Conservation (phyloP, 2,329 filamentous ascomycete species). For the Monilinia vaccinii-corymbosi region DNA sequence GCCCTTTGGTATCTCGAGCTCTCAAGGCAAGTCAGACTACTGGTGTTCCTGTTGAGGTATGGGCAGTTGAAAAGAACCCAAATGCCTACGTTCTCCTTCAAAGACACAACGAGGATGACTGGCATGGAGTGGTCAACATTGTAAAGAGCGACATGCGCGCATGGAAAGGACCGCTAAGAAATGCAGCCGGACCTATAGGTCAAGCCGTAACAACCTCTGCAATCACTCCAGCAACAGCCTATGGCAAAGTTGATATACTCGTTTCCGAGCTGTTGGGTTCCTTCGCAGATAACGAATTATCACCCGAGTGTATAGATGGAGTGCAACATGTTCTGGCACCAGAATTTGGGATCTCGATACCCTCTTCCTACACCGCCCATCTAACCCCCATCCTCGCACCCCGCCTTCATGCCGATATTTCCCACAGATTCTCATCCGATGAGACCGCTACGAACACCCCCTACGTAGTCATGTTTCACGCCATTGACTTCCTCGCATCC, state of each 20-base stretch:
- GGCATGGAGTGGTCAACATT: constrained; percentile 72
- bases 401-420: constrained; percentile 73
- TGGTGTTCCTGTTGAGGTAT: constrained; percentile 72
- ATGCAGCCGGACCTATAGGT: constrained; percentile 23
- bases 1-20: constrained; percentile 81
- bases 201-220: constrained; percentile 30
- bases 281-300: constrained; percentile 95
- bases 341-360: constrained; percentile 83
- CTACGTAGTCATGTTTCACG: constrained; percentile 88
- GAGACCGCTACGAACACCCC: constrained; percentile 76
- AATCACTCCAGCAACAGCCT: constrained; percentile 34
- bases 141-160: constrained; percentile 96
- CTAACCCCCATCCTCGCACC: constrained; percentile 87
- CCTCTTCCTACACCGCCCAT: constrained; percentile 86
- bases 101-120: constrained; percentile 73
- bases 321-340: constrained; percentile 81
- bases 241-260: constrained; percentile 76
- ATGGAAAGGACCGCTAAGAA: constrained; percentile 73
- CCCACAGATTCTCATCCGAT: constrained; percentile 50
- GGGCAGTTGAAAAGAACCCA: constrained; percentile 95
- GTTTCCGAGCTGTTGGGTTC: constrained; percentile 91
- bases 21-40: constrained; percentile 70
- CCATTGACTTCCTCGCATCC: constrained; percentile 76
- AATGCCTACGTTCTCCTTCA: constrained; percentile 93
- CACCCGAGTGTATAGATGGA: constrained; percentile 91